Percentiles rank a stretch among this genome's conserved stretches.
Conservation (phyloP, 176 grass and related monocot genomes). For the Urochloa ruziziensis region DNA sequence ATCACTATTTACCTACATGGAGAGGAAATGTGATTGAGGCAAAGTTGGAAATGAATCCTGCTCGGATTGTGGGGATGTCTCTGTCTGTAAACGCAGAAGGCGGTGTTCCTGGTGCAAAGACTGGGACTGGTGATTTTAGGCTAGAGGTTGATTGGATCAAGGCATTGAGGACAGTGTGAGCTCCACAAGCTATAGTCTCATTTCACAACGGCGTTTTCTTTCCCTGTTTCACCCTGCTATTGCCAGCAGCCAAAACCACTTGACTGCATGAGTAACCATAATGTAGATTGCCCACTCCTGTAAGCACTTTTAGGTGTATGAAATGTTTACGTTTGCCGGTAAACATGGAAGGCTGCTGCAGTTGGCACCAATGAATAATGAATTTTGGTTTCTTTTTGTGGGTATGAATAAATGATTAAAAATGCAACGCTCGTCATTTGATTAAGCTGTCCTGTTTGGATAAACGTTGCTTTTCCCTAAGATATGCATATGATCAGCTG, state of each 20-base stretch:
- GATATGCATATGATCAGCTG: neutral
- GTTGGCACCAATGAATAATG: neutral
- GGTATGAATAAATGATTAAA: neutral
- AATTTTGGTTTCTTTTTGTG: neutral
- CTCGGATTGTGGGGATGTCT: constrained; percentile 83
- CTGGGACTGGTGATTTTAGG: constrained; percentile 73
- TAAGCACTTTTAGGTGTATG: neutral
- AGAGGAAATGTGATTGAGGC: constrained; percentile 73
- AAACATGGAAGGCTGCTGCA: neutral
- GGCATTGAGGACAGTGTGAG: constrained; percentile 55
- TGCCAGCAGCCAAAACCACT: neutral
- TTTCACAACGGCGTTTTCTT: neutral
- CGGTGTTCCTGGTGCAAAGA: constrained; percentile 74
- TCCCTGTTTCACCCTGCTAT: neutral
- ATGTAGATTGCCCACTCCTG: neutral
- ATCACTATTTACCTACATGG: constrained; percentile 82
- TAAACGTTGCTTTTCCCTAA: neutral
- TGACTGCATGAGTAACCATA: neutral
- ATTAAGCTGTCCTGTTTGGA: neutral
- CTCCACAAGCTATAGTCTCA: neutral
- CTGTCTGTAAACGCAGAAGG: constrained; percentile 83
- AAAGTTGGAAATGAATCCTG: constrained; percentile 88
- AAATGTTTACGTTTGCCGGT: neutral
- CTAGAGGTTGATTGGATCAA: constrained; percentile 95
- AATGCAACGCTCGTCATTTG: neutral